Conservation (phyloP, 345 rosid genomes). For the Cochlearia excelsa region DNA sequence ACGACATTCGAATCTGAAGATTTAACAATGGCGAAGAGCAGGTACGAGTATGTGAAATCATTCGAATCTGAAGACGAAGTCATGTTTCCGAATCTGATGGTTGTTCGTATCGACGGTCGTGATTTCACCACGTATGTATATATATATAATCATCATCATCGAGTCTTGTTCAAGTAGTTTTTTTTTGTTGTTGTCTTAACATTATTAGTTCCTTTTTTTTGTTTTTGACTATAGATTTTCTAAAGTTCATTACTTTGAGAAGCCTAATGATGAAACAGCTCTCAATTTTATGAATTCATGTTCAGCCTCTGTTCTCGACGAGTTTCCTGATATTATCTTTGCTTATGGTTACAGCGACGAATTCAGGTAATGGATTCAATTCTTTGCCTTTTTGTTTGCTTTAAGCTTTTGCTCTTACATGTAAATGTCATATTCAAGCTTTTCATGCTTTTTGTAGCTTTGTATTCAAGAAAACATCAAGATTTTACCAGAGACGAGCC, state of each 20-base stretch:
- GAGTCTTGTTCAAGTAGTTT: not conserved
- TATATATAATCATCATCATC: no score
- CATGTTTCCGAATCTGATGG: conserved; percentile 59
- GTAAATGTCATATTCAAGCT: not conserved
- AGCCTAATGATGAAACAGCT: conserved; percentile 66
- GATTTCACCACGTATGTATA: conserved; percentile 50
- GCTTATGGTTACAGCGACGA: conserved; percentile 80
- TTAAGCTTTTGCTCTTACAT: not conserved
- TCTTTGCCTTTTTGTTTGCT: not conserved
- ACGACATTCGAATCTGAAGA: not conserved
- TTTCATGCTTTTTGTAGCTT: conserved; percentile 48
- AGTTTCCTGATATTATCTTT: conserved; percentile 74
- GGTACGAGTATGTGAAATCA: conserved; percentile 81
- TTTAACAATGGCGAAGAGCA: conserved; percentile 74
- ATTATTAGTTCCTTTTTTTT: not conserved
- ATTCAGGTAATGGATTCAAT: conserved; percentile 47
- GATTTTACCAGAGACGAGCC: conserved; percentile 83
- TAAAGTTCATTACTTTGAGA: conserved; percentile 60
- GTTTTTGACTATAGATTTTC: not conserved
- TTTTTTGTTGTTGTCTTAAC: not conserved
- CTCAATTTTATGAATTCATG: conserved; percentile 72
- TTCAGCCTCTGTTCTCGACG: conserved; percentile 57
- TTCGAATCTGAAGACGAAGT: conserved; percentile 71
- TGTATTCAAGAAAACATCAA: conserved; percentile 70
- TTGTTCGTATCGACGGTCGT: conserved; percentile 57